Percentiles rank a stretch among this genome's conserved stretches.
phyloP scores from a whole-genome alignment of 2,329 filamentous ascomycete genomes.

The Nectriaceae sp. region DNA sequence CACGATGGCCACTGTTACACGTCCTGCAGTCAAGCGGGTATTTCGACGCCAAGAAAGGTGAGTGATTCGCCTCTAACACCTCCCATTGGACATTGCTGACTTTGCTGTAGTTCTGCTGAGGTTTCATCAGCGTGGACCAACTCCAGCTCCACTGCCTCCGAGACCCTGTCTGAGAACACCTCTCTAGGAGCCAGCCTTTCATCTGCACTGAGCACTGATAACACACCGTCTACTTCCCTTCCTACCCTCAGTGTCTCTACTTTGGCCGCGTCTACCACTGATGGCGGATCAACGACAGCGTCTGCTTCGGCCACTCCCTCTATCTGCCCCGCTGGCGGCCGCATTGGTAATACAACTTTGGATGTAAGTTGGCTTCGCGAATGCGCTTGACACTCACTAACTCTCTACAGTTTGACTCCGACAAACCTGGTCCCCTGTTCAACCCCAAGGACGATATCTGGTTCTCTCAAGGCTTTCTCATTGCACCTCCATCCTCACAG shows the following conservation, averaged over 20 bases:
- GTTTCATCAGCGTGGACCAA: conserved; percentile 28
- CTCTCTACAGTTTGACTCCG: conserved; percentile 37
- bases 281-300: conserved; percentile 4
- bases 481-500: conserved; percentile 37
- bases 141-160: conserved; percentile 24
- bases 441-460: conserved; percentile 42
- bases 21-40: conserved; percentile 26
- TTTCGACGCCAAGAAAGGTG: conserved; percentile 33
- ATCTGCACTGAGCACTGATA: conserved; percentile 28
- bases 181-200: conserved; percentile 24
- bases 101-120: conserved; percentile 16
- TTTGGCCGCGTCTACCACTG: conserved; percentile 3
- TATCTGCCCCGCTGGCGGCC: conserved; percentile 31
- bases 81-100: conserved; percentile 9
- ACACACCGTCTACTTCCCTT: conserved; percentile 9
- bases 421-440: conserved; percentile 39
- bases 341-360: conserved; percentile 40
- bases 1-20: conserved; percentile 37
- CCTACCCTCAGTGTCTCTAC: conserved; percentile 8
- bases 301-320: conserved; percentile 16
- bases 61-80: conserved; percentile 8
- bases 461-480: conserved; percentile 44
- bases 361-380: conserved; percentile 33
- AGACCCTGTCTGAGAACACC: conserved; percentile 19
- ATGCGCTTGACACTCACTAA: conserved; percentile 13